phyloP scores from a whole-genome alignment of 2,329 filamentous ascomycete species.

The Microthyrium microscopicum region DNA sequence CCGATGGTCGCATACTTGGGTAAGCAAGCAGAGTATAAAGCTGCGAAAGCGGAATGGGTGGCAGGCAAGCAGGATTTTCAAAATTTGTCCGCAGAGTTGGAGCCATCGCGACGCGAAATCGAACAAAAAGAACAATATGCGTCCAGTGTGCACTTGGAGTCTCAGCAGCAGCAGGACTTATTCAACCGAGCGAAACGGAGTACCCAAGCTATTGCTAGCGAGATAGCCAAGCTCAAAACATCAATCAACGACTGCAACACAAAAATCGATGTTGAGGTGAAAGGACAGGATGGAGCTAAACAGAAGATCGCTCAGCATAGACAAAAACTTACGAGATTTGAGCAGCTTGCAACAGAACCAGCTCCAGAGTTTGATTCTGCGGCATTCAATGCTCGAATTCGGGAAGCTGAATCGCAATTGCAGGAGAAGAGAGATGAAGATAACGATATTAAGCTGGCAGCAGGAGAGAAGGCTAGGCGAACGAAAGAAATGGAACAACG shows the following conservation, averaged over 20 bases:
- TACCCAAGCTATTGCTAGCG: not conserved
- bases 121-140: slow-evolving; percentile 54
- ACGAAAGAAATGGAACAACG: slow-evolving; percentile 10
- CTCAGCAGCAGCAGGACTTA: slow-evolving; percentile 11
- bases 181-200: not conserved
- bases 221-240: not conserved
- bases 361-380: slow-evolving; percentile 51
- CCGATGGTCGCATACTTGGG: slow-evolving; percentile 49
- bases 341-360: slow-evolving; percentile 22
- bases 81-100: slow-evolving; percentile 41
- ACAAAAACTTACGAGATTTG: not conserved
- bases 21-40: slow-evolving; percentile 29
- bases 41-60: slow-evolving; percentile 39
- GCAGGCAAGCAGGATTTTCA: slow-evolving; percentile 40
- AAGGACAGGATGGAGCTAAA: not conserved
- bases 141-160: slow-evolving; percentile 28
- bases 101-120: slow-evolving; percentile 53
- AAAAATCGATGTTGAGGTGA: not conserved
- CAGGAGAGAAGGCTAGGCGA: slow-evolving; percentile 23
- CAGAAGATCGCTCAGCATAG: not conserved
- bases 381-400: slow-evolving; percentile 55
- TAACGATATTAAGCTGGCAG: slow-evolving; percentile 22
- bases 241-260: not conserved
- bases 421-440: slow-evolving; percentile 33
- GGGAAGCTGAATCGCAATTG: slow-evolving; percentile 34